Evolutionary conservation across 169 alveolate species (phyloP), one percentile per base, ranked within the genome.

Genomic region (Cryptosporidium meleagridis): DNA sequence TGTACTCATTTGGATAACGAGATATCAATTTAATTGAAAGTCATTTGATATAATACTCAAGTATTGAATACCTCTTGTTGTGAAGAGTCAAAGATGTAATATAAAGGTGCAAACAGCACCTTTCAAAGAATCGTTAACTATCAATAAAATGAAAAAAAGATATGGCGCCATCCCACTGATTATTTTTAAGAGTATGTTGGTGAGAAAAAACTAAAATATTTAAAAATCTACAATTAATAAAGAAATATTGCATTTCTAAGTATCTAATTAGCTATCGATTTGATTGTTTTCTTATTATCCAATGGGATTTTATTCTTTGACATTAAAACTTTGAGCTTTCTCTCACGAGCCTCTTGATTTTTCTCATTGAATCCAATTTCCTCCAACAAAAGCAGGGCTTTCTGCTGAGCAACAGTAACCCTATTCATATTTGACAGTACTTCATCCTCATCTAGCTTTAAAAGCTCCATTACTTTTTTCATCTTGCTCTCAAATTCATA

Each of bases 361-460:
- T 80, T 80, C n/a, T 80, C 89, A 62, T 41, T 80, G 33, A 80
- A 80, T 4, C 89, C 89, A 3, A 80, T 80, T 62, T 80, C 89
- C 21, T 80, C 89, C 41, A 80, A 59, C 10, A 80, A 67, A 39
- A 93, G 65, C n/a, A 71, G 9, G 0, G 95, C 95, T 51, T 85
- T 91, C 58, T 98, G 96, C 37, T 93, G 86, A 33, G 98, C 98
- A 75, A 96, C 95, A 21, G 96, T 92, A 4, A 97, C 99, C 92
- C 96, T 93, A 91, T 97, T 97, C 87, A 96, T 93, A 85, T 95
- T 92, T 44, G 93, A 86, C 41, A 98, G 92, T 6, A 96, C 99
- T 86, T 94, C 95, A 41, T 89, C 86, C 84, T 96, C 97, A 69
- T 96, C 97, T n/a, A 94, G 92, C 31, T 91, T 93, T 68, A 94